phyloP scores from a whole-genome alignment of 768 basidiomycete species.

The Leccinum uliginosum region DNA sequence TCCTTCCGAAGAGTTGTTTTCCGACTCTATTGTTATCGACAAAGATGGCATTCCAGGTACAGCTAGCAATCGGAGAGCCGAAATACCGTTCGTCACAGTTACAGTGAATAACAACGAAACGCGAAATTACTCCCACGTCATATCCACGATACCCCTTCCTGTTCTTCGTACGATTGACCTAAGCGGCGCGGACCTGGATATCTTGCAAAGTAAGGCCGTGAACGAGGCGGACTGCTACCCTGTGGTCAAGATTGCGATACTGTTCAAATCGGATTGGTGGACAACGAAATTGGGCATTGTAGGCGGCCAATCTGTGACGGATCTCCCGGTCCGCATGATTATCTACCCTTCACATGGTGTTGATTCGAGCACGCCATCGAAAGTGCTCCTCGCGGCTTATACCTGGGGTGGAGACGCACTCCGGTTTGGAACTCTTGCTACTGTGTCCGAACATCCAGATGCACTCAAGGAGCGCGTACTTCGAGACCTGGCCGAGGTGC shows the following conservation, averaged over 20 bases:
- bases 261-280: slow-evolving; percentile 15
- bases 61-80: not conserved
- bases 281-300: slow-evolving; percentile 8
- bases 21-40: not conserved
- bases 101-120: slow-evolving; percentile 3
- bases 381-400: slow-evolving; percentile 9
- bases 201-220: slow-evolving; percentile 8
- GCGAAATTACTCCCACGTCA: slow-evolving; percentile 10
- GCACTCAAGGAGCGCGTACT: slow-evolving; percentile 3
- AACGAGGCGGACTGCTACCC: not conserved
- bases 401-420: not conserved
- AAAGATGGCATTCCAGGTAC: not conserved
- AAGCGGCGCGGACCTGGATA: slow-evolving; percentile 2
- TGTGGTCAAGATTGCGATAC: slow-evolving; percentile 1
- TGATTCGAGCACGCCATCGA: slow-evolving; percentile 6
- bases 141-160: slow-evolving; percentile 5
- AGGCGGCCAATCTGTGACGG: slow-evolving; percentile 9
- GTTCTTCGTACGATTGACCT: slow-evolving; percentile 6
- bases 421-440: not conserved
- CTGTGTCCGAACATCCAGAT: not conserved
- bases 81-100: slow-evolving; percentile 3
- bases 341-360: slow-evolving; percentile 10
- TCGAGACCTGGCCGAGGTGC: not conserved
- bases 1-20: not conserved
- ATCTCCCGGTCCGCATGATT: slow-evolving; percentile 6